Percentiles rank a stretch among this genome's conserved stretches.
Conservation (phyloP, 805 yeast genomes). For the Ogataea ramenticola region DNA sequence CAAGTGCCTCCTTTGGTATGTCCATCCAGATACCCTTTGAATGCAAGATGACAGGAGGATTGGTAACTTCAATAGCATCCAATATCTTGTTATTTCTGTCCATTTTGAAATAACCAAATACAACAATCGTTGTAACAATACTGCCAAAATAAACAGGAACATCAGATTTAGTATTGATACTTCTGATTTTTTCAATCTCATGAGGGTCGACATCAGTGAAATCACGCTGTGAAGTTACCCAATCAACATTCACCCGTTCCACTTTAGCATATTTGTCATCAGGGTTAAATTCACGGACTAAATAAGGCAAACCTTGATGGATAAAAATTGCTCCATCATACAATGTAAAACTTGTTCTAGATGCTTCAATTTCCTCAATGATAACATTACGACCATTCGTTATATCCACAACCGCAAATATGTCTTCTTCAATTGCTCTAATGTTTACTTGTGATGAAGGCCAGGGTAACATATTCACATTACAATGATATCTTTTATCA, state of each 20-base stretch:
- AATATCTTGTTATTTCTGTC: conserved; percentile 71
- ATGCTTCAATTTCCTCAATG: conserved; percentile 84
- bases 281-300: conserved; percentile 77
- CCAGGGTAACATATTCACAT: conserved; percentile 64
- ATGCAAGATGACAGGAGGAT: conserved; percentile 66
- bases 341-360: conserved; percentile 81
- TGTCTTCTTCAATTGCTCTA: conserved; percentile 76
- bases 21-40: conserved; percentile 93
- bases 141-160: conserved; percentile 71
- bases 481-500: conserved; percentile 45
- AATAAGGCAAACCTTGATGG: conserved; percentile 88
- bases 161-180: conserved; percentile 37
- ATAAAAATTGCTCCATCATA: conserved; percentile 90
- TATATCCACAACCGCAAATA: conserved; percentile 83
- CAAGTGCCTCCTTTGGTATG: conserved; percentile 60
- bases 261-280: conserved; percentile 81
- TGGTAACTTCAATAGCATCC: conserved; percentile 87
- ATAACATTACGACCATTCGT: conserved; percentile 71
- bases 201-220: conserved; percentile 88
- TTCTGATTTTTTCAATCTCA: conserved; percentile 57
- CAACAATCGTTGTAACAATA: conserved; percentile 63
- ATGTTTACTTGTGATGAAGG: conserved; percentile 72
- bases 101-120: conserved; percentile 89
- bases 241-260: conserved; percentile 83
- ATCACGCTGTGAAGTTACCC: conserved; percentile 90